These are phyloP conservation scores for Funneliformis mosseae DNA, from an alignment of 192 early-diverging fungal species.

Conservation along the genomic window DNA sequence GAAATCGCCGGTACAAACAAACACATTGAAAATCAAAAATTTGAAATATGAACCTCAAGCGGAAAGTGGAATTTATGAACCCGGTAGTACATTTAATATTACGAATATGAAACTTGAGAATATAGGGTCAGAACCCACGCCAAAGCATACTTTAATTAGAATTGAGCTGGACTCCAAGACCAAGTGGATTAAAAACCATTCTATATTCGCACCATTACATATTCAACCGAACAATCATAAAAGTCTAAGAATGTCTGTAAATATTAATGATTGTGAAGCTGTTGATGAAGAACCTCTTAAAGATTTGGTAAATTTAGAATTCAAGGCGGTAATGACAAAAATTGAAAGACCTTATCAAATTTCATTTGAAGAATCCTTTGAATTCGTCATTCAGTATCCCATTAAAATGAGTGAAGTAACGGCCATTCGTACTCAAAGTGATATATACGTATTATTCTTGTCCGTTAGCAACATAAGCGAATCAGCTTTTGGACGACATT, in stretches of 20 bases:
- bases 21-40: background rate
- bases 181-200: background rate
- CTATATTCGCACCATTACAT: background rate
- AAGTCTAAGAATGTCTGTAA: background rate
- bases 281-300: background rate
- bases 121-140: background rate
- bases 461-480: background rate
- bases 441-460: background rate
- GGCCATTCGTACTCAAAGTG: background rate
- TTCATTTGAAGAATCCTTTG: background rate
- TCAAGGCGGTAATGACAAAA: background rate
- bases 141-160: background rate
- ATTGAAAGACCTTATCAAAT: background rate
- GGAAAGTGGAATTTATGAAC: background rate
- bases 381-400: background rate
- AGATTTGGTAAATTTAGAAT: background rate
- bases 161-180: background rate
- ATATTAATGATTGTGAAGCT: background rate
- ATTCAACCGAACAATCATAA: background rate
- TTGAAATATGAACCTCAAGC: background rate
- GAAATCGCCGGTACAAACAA: background rate
- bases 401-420: background rate
- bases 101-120: background rate
- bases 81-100: background rate
- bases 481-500: background rate